Evolutionary conservation across 106 monocot species (phyloP), one percentile per base, ranked within the genome.

Genomic region (Iris macrosiphon): DNA sequence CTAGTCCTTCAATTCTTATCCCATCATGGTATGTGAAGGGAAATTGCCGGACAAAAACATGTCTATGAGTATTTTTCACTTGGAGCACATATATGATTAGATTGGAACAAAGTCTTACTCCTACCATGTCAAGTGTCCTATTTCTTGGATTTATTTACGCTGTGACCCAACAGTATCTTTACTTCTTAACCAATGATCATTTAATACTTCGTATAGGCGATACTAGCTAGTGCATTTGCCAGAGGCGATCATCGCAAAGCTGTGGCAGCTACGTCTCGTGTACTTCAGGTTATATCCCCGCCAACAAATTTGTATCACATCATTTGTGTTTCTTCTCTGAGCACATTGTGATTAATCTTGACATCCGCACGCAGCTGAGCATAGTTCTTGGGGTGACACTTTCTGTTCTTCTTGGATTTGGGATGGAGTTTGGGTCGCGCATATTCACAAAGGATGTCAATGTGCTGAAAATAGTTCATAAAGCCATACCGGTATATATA

Each of bases 181-280:
- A n/a, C n/a, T n/a, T n/a, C n/a, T n/a, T n/a, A n/a, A n/a, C n/a
- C n/a, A n/a, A n/a, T n/a, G n/a, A n/a, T n/a, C n/a, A n/a, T n/a
- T n/a, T n/a, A 43, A 43, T 43, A 9, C n/a, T 14, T 43, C 43
- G 3, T 16, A 13, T 13, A 93, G 93, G 78, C 93, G 39, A 74
- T 93, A 45, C 67, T 93, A 17, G 93, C 93, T 1, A 72, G 75
- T 64, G 73, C 87, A 40, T 93, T 88, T 64, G 80, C 83, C 6
- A 83, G 42, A 57, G 79, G 71, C 24, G 87, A 93, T 40, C 57
- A 67, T 33, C 34, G 62, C 14, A 87, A 72, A 55, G 80, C 71
- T 26, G 71, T 57, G 11, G 43, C 39, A 11, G 60, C 69, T 23
- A 68, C 93, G 21, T 67, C 87, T 49, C 83, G 93, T 11, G 84